phyloP scores from a whole-genome alignment of 768 basidiomycete genomes.

The Phaeotremella fagi region DNA sequence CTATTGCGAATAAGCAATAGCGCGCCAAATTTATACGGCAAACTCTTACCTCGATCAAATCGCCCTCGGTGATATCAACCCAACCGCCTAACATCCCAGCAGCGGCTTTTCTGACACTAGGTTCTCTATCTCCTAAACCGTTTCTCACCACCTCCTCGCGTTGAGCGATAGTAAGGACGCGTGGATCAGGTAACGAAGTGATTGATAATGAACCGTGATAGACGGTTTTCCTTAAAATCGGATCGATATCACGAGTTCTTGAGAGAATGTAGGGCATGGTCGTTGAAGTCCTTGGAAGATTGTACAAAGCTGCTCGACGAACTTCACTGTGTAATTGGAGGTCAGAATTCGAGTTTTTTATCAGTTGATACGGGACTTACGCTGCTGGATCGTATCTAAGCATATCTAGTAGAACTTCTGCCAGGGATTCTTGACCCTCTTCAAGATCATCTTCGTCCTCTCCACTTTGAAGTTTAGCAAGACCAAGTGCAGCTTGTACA shows the following conservation, averaged over 20 bases:
- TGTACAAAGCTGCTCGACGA: slow-evolving; percentile 69
- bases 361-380: slow-evolving; percentile 53
- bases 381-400: slow-evolving; percentile 68
- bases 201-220: slow-evolving; percentile 64
- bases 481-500: slow-evolving; percentile 70
- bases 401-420: slow-evolving; percentile 53
- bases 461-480: slow-evolving; percentile 68
- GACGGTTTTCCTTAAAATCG: slow-evolving; percentile 65
- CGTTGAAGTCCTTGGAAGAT: slow-evolving; percentile 57
- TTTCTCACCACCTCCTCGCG: slow-evolving; percentile 71
- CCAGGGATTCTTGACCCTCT: slow-evolving; percentile 44
- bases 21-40: background rate
- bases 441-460: slow-evolving; percentile 61
- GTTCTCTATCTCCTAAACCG: slow-evolving; percentile 82
- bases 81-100: slow-evolving; percentile 67
- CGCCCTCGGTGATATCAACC: slow-evolving; percentile 60
- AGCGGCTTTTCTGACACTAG: slow-evolving; percentile 65
- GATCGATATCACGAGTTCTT: slow-evolving; percentile 75
- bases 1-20: slow-evolving; percentile 50
- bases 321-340: slow-evolving; percentile 62
- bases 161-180: slow-evolving; percentile 63
- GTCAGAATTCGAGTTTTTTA: background rate
- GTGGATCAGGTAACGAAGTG: slow-evolving; percentile 58
- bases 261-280: slow-evolving; percentile 66
- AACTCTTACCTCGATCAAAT: slow-evolving; percentile 50